These are phyloP conservation scores for Termitomyces sp. DNA, from an alignment of 768 basidiomycete species.

Conservation along the genomic window DNA sequence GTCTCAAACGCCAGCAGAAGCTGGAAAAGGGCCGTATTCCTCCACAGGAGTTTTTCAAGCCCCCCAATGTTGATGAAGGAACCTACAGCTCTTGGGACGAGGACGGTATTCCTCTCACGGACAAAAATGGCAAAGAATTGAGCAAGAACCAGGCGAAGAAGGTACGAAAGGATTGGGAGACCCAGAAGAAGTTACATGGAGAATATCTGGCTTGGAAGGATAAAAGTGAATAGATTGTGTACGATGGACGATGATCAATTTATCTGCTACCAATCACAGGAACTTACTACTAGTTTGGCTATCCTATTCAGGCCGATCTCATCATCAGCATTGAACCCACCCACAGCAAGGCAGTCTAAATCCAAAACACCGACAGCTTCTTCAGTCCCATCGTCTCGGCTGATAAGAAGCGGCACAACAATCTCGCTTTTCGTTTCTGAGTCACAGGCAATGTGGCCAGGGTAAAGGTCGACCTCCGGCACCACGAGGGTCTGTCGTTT, in stretches of 20 bases:
- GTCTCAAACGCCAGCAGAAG: constrained; percentile 67
- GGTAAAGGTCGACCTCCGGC: constrained; percentile 73
- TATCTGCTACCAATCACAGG: constrained; percentile 60
- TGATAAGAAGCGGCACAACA: constrained; percentile 70
- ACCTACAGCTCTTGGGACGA: constrained; percentile 85
- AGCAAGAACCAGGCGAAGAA: constrained; percentile 82
- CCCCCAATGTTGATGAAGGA: constrained; percentile 72
- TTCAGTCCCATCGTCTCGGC: constrained; percentile 24
- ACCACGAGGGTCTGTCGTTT: constrained; percentile 62
- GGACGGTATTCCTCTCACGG: constrained; percentile 80
- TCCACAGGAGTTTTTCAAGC: constrained; percentile 80
- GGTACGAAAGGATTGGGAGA: constrained; percentile 65
- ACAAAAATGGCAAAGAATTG: constrained; percentile 79
- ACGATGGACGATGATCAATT: background rate
- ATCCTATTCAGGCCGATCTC: constrained; percentile 74
- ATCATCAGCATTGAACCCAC: constrained; percentile 79
- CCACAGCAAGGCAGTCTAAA: constrained; percentile 74
- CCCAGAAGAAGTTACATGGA: constrained; percentile 78
- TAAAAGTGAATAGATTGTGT: constrained; percentile 19
- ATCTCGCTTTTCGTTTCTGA: constrained; percentile 89
- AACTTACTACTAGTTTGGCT: constrained; percentile 56
- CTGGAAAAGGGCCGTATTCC: constrained; percentile 82
- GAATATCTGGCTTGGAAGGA: constrained; percentile 60
- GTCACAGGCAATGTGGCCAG: constrained; percentile 95
- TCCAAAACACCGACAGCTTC: constrained; percentile 65